These are phyloP conservation scores for Pichia cactophila DNA, from an alignment of 1,139 yeast genomes.

Conservation along the genomic window DNA sequence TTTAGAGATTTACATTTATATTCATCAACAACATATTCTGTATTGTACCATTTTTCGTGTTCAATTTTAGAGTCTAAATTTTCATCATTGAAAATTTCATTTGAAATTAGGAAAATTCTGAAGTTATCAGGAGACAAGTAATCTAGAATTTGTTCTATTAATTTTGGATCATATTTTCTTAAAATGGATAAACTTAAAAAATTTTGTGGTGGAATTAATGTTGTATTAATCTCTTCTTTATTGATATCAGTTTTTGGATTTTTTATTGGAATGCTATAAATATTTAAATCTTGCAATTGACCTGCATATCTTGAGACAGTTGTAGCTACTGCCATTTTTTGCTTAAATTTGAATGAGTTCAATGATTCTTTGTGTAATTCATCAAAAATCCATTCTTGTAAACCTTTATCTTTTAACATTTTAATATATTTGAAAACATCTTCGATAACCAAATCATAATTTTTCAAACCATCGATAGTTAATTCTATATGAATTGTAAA, in stretches of 20 bases:
- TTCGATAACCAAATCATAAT: conserved; percentile 55
- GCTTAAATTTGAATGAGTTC: conserved; percentile 44
- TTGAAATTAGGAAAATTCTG: conserved; percentile 52
- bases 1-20: conserved; percentile 37
- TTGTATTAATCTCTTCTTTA: conserved; percentile 10
- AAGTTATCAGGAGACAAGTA: conserved; percentile 53
- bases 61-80: conserved; percentile 20
- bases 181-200: conserved; percentile 48
- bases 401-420: conserved; percentile 45
- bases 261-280: conserved; percentile 47
- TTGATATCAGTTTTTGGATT: conserved; percentile 40
- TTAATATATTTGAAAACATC: conserved; percentile 66
- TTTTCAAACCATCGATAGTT: conserved; percentile 60
- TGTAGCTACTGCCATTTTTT: conserved; percentile 41
- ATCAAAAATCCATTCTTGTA: conserved; percentile 51
- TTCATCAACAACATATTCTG: conserved; percentile 53
- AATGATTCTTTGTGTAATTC: conserved; percentile 42
- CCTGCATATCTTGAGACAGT: conserved; percentile 47
- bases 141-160: conserved; percentile 44
- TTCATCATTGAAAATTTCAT: conserved; percentile 30
- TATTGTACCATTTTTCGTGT: conserved; percentile 83
- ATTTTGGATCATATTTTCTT: conserved; percentile 49
- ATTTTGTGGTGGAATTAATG: conserved; percentile 53
- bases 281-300: conserved; percentile 33
- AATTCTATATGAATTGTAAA: conserved; percentile 67